Conservation (phyloP, 192 early-diverging fungal species). For the Mortierella alpina region DNA sequence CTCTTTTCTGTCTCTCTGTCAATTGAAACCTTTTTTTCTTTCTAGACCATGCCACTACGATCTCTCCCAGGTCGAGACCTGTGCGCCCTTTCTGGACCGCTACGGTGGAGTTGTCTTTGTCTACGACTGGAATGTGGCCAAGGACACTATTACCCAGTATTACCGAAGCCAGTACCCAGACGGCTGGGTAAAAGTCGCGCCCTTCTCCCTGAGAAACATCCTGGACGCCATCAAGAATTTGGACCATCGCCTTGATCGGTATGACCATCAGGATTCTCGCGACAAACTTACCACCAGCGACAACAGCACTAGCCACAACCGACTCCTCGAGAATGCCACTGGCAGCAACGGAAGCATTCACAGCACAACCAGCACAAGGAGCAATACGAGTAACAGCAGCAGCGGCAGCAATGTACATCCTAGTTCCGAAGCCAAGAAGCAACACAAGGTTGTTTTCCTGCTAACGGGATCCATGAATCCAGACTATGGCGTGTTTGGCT, state of each 20-base stretch:
- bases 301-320: background rate
- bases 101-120: slow-evolving; percentile 56
- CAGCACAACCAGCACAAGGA: slow-evolving; percentile 7
- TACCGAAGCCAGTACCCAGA: slow-evolving; percentile 48
- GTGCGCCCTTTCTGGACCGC: slow-evolving; percentile 51
- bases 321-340: background rate
- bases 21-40: background rate
- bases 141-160: slow-evolving; percentile 50
- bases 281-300: background rate
- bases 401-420: background rate
- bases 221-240: slow-evolving; percentile 36
- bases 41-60: slow-evolving; percentile 52
- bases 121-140: slow-evolving; percentile 55
- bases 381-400: background rate
- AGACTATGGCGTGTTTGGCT: slow-evolving; percentile 38
- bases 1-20: background rate
- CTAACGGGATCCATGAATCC: slow-evolving; percentile 52
- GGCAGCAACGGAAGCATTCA: slow-evolving; percentile 12
- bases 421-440: slow-evolving; percentile 19
- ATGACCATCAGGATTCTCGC: background rate
- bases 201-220: slow-evolving; percentile 52
- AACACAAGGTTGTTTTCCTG: slow-evolving; percentile 47
- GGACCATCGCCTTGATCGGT: slow-evolving; percentile 41
- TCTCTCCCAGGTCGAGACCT: slow-evolving; percentile 51
- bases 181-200: slow-evolving; percentile 51